phyloP scores from a whole-genome alignment of 805 yeast genomes.

The Myxozyma sirexii region DNA sequence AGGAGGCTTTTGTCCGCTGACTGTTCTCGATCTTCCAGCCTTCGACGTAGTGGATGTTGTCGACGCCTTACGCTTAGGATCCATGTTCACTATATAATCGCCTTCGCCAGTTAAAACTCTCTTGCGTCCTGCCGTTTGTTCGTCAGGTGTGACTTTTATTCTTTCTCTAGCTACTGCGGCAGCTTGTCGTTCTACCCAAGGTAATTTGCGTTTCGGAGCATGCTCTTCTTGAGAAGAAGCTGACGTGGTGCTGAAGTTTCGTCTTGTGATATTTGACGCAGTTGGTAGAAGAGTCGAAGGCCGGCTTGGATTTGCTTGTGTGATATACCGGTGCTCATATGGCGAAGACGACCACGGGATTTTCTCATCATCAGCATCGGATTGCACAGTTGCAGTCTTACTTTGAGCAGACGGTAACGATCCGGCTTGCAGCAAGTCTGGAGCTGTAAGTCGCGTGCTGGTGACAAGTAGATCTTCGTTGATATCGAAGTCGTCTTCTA shows the following conservation, averaged over 20 bases:
- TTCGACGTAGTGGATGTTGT: not conserved
- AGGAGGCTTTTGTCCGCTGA: slow-evolving; percentile 6
- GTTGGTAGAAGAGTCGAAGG: not conserved
- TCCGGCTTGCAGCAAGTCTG: not conserved
- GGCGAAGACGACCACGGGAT: slow-evolving; percentile 9
- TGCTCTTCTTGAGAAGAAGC: not conserved
- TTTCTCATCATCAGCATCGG: not conserved
- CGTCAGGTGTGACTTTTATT: not conserved
- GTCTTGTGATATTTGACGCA: not conserved
- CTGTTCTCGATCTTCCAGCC: slow-evolving; percentile 1
- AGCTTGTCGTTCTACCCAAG: slow-evolving; percentile 5
- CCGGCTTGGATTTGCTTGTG: not conserved
- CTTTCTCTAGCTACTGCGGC: not conserved
- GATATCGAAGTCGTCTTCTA: slow-evolving; percentile 9
- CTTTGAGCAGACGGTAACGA: not conserved
- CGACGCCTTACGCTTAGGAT: slow-evolving; percentile 12
- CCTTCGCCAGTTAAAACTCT: slow-evolving; percentile 3
- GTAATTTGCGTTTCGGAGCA: not conserved
- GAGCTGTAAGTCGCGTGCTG: not conserved
- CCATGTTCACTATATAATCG: slow-evolving; percentile 10
- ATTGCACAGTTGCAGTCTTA: not conserved
- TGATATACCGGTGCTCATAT: slow-evolving; percentile 7
- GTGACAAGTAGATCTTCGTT: not conserved
- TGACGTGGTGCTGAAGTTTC: not conserved
- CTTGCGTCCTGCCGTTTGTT: not conserved